These are phyloP conservation scores for Lentinus polychrous DNA, from an alignment of 1,284 basidiomycete species.

Conservation along the genomic window DNA sequence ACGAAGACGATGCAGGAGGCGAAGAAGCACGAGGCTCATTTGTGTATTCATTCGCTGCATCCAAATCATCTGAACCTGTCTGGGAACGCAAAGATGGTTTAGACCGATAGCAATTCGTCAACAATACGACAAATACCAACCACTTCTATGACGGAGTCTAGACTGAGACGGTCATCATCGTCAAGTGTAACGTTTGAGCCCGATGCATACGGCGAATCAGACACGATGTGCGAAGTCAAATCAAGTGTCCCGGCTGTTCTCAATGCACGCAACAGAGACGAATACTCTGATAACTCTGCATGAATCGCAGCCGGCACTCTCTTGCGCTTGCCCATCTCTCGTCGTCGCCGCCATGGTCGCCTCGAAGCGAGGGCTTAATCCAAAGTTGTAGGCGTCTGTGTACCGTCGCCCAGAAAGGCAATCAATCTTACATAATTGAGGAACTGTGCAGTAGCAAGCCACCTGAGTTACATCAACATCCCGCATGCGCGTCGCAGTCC, in stretches of 20 bases:
- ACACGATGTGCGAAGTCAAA: conserved; percentile 40
- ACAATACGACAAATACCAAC: too few relatives aligned
- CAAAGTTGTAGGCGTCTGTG: neutral
- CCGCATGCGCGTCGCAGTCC: conserved; percentile 10
- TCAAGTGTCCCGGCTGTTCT: conserved; percentile 47
- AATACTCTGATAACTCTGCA: conserved; percentile 55
- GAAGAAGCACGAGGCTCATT: neutral
- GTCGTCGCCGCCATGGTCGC: neutral
- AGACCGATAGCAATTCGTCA: too few relatives aligned
- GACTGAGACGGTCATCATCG: too few relatives aligned
- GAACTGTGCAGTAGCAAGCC: conserved; percentile 42
- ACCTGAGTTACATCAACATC: conserved; percentile 20
- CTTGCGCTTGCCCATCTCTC: conserved; percentile 35
- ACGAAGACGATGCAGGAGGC: neutral
- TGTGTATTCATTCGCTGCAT: neutral
- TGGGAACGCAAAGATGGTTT: too few relatives aligned
- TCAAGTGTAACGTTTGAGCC: too few relatives aligned
- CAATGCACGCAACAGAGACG: conserved; percentile 52
- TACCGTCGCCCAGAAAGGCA: conserved; percentile 6
- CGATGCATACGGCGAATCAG: neutral
- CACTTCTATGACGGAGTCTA: too few relatives aligned
- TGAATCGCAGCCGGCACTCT: conserved; percentile 44
- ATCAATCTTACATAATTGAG: conserved; percentile 22
- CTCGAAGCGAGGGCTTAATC: conserved; percentile 9
- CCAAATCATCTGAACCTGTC: neutral